These are phyloP conservation scores for Clitocybe nebularis DNA, from an alignment of 1,284 basidiomycete species.

Conservation along the genomic window DNA sequence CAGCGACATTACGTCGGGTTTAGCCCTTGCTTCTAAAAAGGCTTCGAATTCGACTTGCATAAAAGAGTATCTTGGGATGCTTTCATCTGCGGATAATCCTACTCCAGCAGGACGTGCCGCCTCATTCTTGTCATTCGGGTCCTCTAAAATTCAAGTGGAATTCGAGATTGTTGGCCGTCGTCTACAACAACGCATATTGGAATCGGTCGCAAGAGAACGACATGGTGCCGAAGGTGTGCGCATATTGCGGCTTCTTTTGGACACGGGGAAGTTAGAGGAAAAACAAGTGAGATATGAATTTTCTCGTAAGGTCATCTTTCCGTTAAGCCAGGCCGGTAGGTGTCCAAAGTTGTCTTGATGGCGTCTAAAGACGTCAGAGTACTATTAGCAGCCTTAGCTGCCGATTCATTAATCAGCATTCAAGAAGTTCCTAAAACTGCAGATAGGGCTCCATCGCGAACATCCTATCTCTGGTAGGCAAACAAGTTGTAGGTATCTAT, in stretches of 20 bases:
- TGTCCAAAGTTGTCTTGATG: slow-evolving; percentile 92
- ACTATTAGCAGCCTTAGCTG: slow-evolving; percentile 74
- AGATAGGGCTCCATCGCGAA: slow-evolving; percentile 81
- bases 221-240: slow-evolving; percentile 86
- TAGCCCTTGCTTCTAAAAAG: slow-evolving; percentile 55
- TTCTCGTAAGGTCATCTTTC: not conserved
- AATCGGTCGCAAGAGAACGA: slow-evolving; percentile 78
- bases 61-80: slow-evolving; percentile 75
- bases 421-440: slow-evolving; percentile 89
- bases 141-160: slow-evolving; percentile 76
- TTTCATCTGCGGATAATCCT: slow-evolving; percentile 78
- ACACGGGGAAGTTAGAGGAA: slow-evolving; percentile 95
- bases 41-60: slow-evolving; percentile 54
- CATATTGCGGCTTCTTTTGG: slow-evolving; percentile 77
- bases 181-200: slow-evolving; percentile 71
- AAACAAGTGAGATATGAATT: slow-evolving; percentile 65
- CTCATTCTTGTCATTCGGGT: slow-evolving; percentile 66
- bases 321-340: slow-evolving; percentile 41
- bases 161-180: slow-evolving; percentile 75
- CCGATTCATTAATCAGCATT: slow-evolving; percentile 79
- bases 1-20: slow-evolving; percentile 51
- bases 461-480: slow-evolving; percentile 83
- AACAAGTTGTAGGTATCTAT: not conserved
- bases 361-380: slow-evolving; percentile 84
- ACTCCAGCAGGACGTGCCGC: slow-evolving; percentile 62